Evolutionary conservation across 306 rosid species (phyloP).

Genomic region (Ammopiptanthus mongolicus): DNA sequence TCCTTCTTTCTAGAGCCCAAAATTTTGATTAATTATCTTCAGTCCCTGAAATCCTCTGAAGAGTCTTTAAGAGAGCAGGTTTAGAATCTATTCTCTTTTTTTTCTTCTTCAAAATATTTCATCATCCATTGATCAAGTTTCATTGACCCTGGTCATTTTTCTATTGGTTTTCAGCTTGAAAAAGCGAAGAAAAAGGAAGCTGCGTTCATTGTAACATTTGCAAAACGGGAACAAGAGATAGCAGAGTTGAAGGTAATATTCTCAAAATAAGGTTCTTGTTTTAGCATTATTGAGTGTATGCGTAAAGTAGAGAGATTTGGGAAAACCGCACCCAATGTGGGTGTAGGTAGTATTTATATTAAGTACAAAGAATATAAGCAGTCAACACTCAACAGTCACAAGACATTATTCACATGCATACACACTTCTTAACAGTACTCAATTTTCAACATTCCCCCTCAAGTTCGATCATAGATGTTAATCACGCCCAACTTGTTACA

Average conservation of each 20-base stretch:
- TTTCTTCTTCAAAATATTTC: background rate
- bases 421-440: too few relatives aligned
- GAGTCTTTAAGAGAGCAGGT: conserved; percentile 89
- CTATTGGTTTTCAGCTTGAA: conserved; percentile 68
- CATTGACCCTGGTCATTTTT: background rate
- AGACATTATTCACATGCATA: too few relatives aligned
- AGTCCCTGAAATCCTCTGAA: conserved; percentile 75
- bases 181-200: conserved; percentile 95
- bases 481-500: too few relatives aligned
- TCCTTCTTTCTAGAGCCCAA: conserved; percentile 60
- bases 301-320: too few relatives aligned
- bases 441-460: too few relatives aligned
- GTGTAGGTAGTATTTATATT: too few relatives aligned
- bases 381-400: too few relatives aligned
- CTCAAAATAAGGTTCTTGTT: background rate
- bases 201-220: conserved; percentile 84
- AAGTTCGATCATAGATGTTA: too few relatives aligned
- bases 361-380: too few relatives aligned
- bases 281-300: conserved; percentile 4
- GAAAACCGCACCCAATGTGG: background rate
- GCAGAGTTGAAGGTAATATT: conserved; percentile 75
- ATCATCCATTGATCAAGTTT: conserved; percentile 9
- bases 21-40: conserved; percentile 65
- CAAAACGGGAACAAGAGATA: conserved; percentile 91
- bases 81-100: conserved; percentile 5